Evolutionary conservation across 768 basidiomycete species (phyloP).

Genomic region (Mycena floridula): DNA sequence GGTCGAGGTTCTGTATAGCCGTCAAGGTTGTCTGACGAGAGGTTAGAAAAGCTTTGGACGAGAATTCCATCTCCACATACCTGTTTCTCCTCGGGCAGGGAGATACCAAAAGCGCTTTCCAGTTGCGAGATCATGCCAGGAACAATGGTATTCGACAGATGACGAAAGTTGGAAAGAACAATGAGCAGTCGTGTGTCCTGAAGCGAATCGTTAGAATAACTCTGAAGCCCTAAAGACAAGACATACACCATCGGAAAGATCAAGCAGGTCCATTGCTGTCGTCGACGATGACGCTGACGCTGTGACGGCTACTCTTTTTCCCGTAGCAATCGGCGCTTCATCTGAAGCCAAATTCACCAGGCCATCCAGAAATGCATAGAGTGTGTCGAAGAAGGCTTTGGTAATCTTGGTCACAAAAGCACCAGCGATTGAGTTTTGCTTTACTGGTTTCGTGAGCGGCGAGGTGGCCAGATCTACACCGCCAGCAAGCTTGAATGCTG

Average conservation of each 20-base stretch:
- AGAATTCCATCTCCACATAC: slow-evolving; percentile 28
- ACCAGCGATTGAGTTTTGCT: slow-evolving; percentile 55
- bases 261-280: slow-evolving; percentile 50
- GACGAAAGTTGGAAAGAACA: slow-evolving; percentile 83
- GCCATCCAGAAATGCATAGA: slow-evolving; percentile 86
- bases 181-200: slow-evolving; percentile 85
- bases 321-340: slow-evolving; percentile 46
- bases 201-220: neutral
- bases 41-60: neutral
- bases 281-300: slow-evolving; percentile 24
- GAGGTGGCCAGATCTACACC: slow-evolving; percentile 56
- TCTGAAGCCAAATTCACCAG: slow-evolving; percentile 73
- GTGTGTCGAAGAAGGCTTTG: slow-evolving; percentile 77
- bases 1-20: slow-evolving; percentile 80
- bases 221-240: slow-evolving; percentile 3
- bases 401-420: slow-evolving; percentile 71
- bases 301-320: slow-evolving; percentile 26
- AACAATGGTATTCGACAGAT: slow-evolving; percentile 63
- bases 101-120: slow-evolving; percentile 67
- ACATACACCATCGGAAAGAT: slow-evolving; percentile 56
- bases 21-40: slow-evolving; percentile 57
- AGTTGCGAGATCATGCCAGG: slow-evolving; percentile 79
- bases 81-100: slow-evolving; percentile 67
- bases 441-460: slow-evolving; percentile 43
- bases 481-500: slow-evolving; percentile 76